Conservation (phyloP, 202 grass and related monocot genomes). For the Zizania palustris region DNA sequence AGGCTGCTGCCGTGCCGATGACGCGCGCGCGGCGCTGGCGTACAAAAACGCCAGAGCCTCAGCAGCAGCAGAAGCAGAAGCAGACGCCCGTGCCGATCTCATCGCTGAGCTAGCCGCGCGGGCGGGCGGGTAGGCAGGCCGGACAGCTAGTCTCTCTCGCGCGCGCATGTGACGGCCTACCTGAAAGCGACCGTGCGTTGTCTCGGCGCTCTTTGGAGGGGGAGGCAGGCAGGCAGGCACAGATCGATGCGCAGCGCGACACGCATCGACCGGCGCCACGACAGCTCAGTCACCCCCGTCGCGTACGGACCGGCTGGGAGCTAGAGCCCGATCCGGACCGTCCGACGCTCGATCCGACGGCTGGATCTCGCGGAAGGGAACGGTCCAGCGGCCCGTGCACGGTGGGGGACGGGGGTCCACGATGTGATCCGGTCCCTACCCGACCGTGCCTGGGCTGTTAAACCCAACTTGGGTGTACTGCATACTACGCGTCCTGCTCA, state of each 20-base stretch:
- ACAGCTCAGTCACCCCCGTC: slow-evolving; percentile 6
- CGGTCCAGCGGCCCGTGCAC: slow-evolving; percentile 24
- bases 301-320: background rate
- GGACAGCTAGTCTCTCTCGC: background rate
- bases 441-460: background rate
- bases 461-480: background rate
- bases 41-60: background rate
- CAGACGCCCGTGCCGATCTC: slow-evolving; percentile 3
- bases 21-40: background rate
- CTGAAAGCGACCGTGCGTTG: slow-evolving; percentile 46
- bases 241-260: slow-evolving; percentile 26
- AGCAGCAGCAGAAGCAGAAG: background rate
- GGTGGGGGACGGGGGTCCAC: background rate
- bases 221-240: too few relatives aligned
- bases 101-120: background rate
- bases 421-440: slow-evolving; percentile 3
- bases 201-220: background rate
- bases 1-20: slow-evolving; percentile 14
- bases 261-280: slow-evolving; percentile 32
- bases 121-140: background rate
- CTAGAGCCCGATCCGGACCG: slow-evolving; percentile 18
- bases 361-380: background rate
- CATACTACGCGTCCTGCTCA: slow-evolving; percentile 32
- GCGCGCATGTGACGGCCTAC: slow-evolving; percentile 32
- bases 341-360: slow-evolving; percentile 12